Evolutionary conservation across 148 eudicot genomes (phyloP).

Genomic region (Polygonum aviculare): DNA sequence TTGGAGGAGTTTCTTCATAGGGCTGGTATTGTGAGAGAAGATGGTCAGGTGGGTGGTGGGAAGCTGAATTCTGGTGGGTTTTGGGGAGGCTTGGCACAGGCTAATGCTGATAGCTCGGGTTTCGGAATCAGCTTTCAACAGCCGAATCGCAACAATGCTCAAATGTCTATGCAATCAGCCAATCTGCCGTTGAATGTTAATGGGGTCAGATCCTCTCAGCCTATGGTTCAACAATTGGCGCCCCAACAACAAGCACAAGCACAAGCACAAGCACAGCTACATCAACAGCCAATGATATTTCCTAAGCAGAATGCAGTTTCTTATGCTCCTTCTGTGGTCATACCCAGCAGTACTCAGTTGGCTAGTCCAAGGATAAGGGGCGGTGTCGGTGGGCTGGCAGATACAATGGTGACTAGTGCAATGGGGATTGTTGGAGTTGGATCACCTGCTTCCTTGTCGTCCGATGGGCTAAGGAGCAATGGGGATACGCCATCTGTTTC

Average conservation of each 20-base stretch:
- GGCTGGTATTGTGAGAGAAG: conserved; percentile 92
- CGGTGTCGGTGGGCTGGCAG: conserved; percentile 43
- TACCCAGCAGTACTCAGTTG: conserved; percentile 32
- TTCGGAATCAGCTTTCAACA: conserved; percentile 52
- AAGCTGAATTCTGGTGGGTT: conserved; percentile 31
- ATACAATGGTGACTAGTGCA: conserved; percentile 36
- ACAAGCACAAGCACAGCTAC: conserved; percentile 19
- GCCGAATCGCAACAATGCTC: conserved; percentile 30
- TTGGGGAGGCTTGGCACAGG: conserved; percentile 36
- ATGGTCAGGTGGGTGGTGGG: conserved; percentile 27
- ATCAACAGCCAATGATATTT: conserved; percentile 35
- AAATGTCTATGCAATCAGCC: conserved; percentile 28
- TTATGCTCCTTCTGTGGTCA: conserved; percentile 41
- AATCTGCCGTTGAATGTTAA: conserved; percentile 57
- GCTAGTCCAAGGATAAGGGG: conserved; percentile 42
- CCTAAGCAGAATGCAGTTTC: conserved; percentile 57
- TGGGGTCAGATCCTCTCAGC: conserved; percentile 50
- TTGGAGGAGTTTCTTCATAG: conserved; percentile 78
- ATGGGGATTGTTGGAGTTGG: conserved; percentile 22
- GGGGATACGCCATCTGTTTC: conserved; percentile 76
- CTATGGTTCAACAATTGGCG: conserved; percentile 16
- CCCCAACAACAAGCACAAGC: conserved; percentile 17
- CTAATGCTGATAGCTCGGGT: conserved; percentile 22
- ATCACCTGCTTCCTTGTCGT: conserved; percentile 59
- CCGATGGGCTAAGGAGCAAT: conserved; percentile 74